phyloP scores from a whole-genome alignment of 495 filamentous ascomycete genomes.

The Penicillium verhagenii region DNA sequence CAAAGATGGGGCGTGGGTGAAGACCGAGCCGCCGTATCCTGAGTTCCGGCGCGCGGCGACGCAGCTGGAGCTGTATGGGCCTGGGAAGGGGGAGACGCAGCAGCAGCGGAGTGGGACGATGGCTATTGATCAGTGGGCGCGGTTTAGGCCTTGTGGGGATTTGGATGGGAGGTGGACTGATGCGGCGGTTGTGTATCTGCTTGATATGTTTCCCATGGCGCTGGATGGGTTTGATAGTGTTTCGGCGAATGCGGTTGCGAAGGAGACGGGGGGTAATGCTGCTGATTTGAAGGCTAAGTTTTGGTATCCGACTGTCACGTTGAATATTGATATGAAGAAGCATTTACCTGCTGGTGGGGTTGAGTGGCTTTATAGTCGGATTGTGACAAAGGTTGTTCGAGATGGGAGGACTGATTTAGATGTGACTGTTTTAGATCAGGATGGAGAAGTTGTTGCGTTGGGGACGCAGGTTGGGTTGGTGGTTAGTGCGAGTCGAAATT shows the following conservation, averaged over 20 bases:
- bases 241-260: constrained; percentile 22
- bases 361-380: constrained; percentile 64
- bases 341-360: constrained; percentile 55
- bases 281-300: constrained; percentile 33
- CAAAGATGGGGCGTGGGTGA: constrained; percentile 30
- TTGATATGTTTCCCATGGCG: constrained; percentile 63
- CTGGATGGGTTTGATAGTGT: constrained; percentile 46
- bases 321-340: constrained; percentile 69
- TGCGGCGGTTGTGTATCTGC: constrained; percentile 55
- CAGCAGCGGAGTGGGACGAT: constrained; percentile 33
- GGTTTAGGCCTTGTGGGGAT: constrained; percentile 39
- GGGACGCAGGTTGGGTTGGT: constrained; percentile 63
- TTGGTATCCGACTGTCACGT: constrained; percentile 79
- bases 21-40: constrained; percentile 36
- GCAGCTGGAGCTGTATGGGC: constrained; percentile 56
- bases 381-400: constrained; percentile 55
- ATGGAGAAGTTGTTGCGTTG: constrained; percentile 58
- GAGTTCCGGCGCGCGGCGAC: constrained; percentile 53
- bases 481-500: constrained; percentile 53
- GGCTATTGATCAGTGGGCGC: constrained; percentile 67
- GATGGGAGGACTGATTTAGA: constrained; percentile 67
- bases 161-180: constrained; percentile 53
- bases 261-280: constrained; percentile 14
- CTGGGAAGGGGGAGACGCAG: constrained; percentile 31
- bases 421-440: constrained; percentile 57